Conservation (phyloP, 805 yeast genomes). For the Starmerella vaccinii region DNA sequence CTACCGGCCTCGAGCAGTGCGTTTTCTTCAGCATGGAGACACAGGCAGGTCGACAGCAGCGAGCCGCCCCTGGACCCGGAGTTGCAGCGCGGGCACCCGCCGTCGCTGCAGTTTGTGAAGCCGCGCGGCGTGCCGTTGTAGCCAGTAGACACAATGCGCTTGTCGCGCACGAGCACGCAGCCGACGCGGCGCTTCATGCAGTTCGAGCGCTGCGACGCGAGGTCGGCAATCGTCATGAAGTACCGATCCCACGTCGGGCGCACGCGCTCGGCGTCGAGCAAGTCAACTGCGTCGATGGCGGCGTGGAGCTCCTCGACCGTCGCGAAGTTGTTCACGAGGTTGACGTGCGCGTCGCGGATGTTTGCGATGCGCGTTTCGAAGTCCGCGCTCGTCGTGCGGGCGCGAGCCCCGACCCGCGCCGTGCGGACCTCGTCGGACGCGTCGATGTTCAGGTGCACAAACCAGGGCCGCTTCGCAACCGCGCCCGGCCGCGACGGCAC, state of each 20-base stretch:
- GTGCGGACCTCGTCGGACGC: constrained; percentile 52
- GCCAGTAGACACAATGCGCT: constrained; percentile 87
- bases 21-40: constrained; percentile 95
- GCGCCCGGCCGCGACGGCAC: constrained; percentile 33
- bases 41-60: constrained; percentile 70
- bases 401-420: constrained; percentile 30
- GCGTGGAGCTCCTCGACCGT: constrained; percentile 33
- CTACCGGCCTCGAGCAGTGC: constrained; percentile 91
- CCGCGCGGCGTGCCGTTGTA: constrained; percentile 96
- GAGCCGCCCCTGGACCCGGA: constrained; percentile 49
- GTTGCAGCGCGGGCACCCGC: constrained; percentile 90
- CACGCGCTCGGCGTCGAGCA: constrained; percentile 47
- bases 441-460: constrained; percentile 66
- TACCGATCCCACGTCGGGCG: constrained; percentile 96
- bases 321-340: constrained; percentile 43
- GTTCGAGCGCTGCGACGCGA: constrained; percentile 85
- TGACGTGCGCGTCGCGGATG: constrained; percentile 43
- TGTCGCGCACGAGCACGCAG: constrained; percentile 80
- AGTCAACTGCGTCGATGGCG: constrained; percentile 35
- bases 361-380: constrained; percentile 33
- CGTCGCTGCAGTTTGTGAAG: constrained; percentile 79
- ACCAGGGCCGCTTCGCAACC: constrained; percentile 58
- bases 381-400: constrained; percentile 28
- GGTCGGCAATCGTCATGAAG: constrained; percentile 84
- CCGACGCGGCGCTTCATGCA: constrained; percentile 98